Evolutionary conservation across 1,284 basidiomycete genomes (phyloP), one percentile per base, ranked within the genome.

Genomic region (Papiliotrema nemorosa): DNA sequence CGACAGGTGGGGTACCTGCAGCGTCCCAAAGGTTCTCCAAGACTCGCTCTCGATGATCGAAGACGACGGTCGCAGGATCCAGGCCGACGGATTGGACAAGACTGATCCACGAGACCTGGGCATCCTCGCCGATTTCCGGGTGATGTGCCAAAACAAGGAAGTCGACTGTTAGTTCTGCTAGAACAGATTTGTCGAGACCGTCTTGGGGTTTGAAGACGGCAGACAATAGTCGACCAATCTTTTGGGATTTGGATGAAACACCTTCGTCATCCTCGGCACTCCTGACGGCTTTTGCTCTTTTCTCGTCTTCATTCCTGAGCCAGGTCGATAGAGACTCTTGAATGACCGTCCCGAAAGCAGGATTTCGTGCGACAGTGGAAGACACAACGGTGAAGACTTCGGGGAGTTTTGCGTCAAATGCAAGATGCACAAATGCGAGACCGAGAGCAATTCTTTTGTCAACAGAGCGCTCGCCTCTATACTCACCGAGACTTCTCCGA

Each of bases 81-180:
- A 81, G 66, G 2, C 78, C 71, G 0, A 84, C 83, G 49, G 79
- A 80, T 61, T 89, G 85, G 47, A 86, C 86, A 4, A 90, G 60
- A 47, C 90, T 88, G 55, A 94, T 86, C 90, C 91, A 97, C 1
- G 84, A 80, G 51, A 83, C 82, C 21, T 82, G 79, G 7, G 82
- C 79, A 12, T 77, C 75, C 61, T 66, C 63, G 84, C 87, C 82
- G 39, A 88, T 78, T 13, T 79, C 74, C 5, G 81, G 79, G 71
- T 93, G 89, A 70, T 93, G 89, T 0, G 83, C 82, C 35, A 91
- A 64, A 10, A 90, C 78, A 13, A 90, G 57, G 44, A 83, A 76
- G 26, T 85, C 78, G 3, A 82, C 68, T 3, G 66, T 69, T 18
- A 67, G 55, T 29, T 68, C 63, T 49, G 67, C 66, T 7, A 60